Conservation (phyloP, 2,329 filamentous ascomycete genomes). For the Malbranchea zuffiana region DNA sequence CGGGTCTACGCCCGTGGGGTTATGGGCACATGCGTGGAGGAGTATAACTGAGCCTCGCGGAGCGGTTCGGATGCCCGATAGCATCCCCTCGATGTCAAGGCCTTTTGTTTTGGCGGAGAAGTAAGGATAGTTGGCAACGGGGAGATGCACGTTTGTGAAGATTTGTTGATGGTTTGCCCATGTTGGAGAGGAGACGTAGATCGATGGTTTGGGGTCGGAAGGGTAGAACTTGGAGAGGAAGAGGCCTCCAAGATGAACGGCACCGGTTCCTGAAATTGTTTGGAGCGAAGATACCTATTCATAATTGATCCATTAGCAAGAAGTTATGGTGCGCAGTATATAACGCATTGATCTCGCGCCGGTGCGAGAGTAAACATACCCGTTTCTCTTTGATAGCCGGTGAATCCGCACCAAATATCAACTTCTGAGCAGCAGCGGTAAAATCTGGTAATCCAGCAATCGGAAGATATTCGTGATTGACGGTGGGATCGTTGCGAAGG, state of each 20-base stretch:
- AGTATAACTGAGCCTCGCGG: conserved; percentile 75
- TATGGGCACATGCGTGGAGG: conserved; percentile 92
- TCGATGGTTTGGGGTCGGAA: conserved; percentile 49
- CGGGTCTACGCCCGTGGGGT: conserved; percentile 93
- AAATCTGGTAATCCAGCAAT: conserved; percentile 82
- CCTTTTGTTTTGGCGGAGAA: conserved; percentile 81
- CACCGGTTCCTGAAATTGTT: conserved; percentile 94
- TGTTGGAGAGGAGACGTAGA: conserved; percentile 90
- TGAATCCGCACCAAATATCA: conserved; percentile 71
- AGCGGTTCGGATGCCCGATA: conserved; percentile 56
- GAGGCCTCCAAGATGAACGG: conserved; percentile 81
- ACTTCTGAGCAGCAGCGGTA: conserved; percentile 79
- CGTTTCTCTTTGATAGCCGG: conserved; percentile 77
- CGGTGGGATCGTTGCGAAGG: conserved; percentile 72
- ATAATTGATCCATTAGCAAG: too few relatives aligned
- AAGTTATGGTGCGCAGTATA: too few relatives aligned
- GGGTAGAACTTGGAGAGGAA: conserved; percentile 90
- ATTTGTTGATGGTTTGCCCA: conserved; percentile 99
- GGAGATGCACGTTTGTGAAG: conserved; percentile 77
- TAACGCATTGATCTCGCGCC: too few relatives aligned
- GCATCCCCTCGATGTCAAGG: conserved; percentile 86
- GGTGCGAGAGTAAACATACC: conserved; percentile 34
- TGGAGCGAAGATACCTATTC: conserved; percentile 69
- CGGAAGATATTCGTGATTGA: conserved; percentile 97
- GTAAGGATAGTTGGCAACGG: conserved; percentile 80